Conservation (phyloP, 805 yeast species). For the Starmera amethionina region DNA sequence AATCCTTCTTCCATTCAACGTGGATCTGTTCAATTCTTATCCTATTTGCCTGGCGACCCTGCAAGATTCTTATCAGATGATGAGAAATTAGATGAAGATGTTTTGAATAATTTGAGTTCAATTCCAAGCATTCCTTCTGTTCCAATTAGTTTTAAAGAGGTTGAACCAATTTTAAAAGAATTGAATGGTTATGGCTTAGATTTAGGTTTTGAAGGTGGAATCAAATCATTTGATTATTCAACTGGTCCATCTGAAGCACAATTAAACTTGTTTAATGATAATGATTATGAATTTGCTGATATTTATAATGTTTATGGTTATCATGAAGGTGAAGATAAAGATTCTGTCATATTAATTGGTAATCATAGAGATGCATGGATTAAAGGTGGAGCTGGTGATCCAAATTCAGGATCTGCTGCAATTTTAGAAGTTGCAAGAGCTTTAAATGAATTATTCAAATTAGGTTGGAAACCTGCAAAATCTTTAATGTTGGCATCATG, state of each 20-base stretch:
- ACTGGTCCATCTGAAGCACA: slow-evolving; percentile 40
- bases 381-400: slow-evolving; percentile 72
- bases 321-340: slow-evolving; percentile 40
- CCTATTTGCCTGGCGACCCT: slow-evolving; percentile 66
- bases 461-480: slow-evolving; percentile 60
- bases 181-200: slow-evolving; percentile 50
- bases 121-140: slow-evolving; percentile 63
- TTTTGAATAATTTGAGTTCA: slow-evolving; percentile 33
- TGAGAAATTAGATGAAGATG: slow-evolving; percentile 50
- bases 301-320: slow-evolving; percentile 55
- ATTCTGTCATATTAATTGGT: slow-evolving; percentile 55
- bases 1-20: slow-evolving; percentile 70
- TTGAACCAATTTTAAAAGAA: slow-evolving; percentile 47
- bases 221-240: slow-evolving; percentile 35
- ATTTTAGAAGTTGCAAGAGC: slow-evolving; percentile 56
- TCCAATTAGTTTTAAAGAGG: slow-evolving; percentile 58
- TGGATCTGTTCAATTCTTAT: slow-evolving; percentile 60
- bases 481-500: slow-evolving; percentile 64
- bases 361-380: slow-evolving; percentile 81
- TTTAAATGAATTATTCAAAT: slow-evolving; percentile 36
- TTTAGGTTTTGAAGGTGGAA: slow-evolving; percentile 38
- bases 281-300: slow-evolving; percentile 51
- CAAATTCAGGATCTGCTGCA: slow-evolving; percentile 64
- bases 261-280: slow-evolving; percentile 49
- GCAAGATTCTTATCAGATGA: slow-evolving; percentile 32